These are phyloP conservation scores for Cladosporium halotolerans DNA, from an alignment of 2,329 filamentous ascomycete species.

Conservation along the genomic window DNA sequence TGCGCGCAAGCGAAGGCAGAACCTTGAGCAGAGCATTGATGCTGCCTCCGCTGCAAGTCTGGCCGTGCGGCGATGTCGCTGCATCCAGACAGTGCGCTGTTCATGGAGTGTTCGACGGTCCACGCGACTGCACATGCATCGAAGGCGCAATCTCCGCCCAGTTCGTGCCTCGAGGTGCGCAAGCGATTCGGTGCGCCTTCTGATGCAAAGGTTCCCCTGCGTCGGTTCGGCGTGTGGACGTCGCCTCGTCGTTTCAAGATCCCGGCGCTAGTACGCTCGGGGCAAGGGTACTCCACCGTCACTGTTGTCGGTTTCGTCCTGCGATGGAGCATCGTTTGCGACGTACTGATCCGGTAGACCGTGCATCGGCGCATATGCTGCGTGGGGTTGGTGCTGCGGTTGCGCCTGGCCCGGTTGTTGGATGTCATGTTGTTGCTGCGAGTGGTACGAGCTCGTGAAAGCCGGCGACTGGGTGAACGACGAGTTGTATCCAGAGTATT, in stretches of 20 bases:
- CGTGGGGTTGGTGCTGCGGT: constrained; percentile 4
- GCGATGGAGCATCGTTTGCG: constrained; percentile 7
- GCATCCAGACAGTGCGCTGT: too few species aligned
- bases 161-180: neutral
- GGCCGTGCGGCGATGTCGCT: too few species aligned
- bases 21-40: too few species aligned
- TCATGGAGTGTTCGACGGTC: too few species aligned
- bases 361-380: constrained; percentile 9
- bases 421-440: constrained; percentile 4
- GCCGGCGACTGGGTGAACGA: constrained; percentile 16
- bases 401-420: constrained; percentile 1
- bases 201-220: neutral
- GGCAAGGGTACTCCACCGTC: constrained; percentile 18
- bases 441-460: constrained; percentile 14
- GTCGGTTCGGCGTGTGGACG: neutral
- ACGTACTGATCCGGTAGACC: constrained; percentile 13
- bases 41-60: too few species aligned
- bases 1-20: too few species aligned
- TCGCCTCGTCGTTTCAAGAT: constrained; percentile 1
- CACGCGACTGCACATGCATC: neutral
- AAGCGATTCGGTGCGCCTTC: constrained; percentile 1
- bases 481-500: constrained; percentile 19
- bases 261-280: constrained; percentile 15
- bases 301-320: constrained; percentile 16
- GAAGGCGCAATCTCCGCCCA: neutral